These are phyloP conservation scores for Crithidia bombi DNA, from an alignment of 208 protist genomes.

Conservation along the genomic window DNA sequence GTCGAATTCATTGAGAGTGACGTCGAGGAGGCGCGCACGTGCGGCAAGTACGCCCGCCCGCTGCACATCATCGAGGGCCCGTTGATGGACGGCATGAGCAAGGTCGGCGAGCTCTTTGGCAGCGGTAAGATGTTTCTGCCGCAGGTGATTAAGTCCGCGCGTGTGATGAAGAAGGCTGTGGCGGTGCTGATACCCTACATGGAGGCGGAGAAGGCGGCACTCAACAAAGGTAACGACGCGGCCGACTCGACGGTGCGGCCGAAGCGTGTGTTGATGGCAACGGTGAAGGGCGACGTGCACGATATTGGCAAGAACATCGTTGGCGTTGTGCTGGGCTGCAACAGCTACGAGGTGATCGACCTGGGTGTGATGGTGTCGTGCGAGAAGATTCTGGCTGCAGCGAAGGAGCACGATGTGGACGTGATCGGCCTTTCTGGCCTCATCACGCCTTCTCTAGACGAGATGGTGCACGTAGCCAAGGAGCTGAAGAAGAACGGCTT, in stretches of 20 bases:
- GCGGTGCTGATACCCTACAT: conserved; percentile 96
- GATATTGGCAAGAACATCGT: conserved; percentile 99
- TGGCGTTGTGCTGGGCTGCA: conserved; percentile 96
- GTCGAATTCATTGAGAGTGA: conserved; percentile 94
- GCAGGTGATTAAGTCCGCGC: conserved; percentile 96
- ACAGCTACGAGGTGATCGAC: conserved; percentile 96
- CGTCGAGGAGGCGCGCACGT: conserved; percentile 91
- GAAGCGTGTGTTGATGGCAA: conserved; percentile 92
- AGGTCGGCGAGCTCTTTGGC: conserved; percentile 97
- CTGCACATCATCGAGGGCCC: conserved; percentile 95
- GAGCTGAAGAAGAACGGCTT: conserved; percentile 91
- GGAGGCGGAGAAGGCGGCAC: conserved; percentile 88
- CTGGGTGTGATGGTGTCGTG: conserved; percentile 95
- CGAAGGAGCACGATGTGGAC: conserved; percentile 85
- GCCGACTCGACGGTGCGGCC: conserved; percentile 8
- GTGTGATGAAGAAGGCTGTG: conserved; percentile 98
- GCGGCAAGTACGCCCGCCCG: conserved; percentile 48
- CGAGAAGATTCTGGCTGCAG: conserved; percentile 92
- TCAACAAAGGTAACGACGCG: conserved; percentile 18
- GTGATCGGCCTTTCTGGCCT: conserved; percentile 96
- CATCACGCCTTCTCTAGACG: conserved; percentile 97
- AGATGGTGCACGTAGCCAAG: conserved; percentile 96
- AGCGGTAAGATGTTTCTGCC: conserved; percentile 98
- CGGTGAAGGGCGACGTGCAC: conserved; percentile 98
- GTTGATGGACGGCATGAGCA: conserved; percentile 96